Evolutionary conservation across 2,329 filamentous ascomycete genomes (phyloP), one percentile per base, ranked within the genome.

Genomic region (Aspergillus niger): DNA sequence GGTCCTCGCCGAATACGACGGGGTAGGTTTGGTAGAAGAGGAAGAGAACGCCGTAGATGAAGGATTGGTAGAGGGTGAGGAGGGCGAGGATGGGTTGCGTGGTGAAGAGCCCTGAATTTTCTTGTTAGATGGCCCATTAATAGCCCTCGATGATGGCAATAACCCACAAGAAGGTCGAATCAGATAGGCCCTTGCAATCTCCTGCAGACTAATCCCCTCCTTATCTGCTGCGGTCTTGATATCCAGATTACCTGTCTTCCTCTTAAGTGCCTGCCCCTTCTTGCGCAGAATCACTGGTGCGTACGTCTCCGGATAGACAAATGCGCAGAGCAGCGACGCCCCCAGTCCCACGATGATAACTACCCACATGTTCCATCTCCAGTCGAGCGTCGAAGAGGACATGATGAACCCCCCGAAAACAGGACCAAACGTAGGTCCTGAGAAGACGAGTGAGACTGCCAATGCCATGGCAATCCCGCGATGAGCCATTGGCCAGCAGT

Each of bases 401-500:
- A 41, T 24, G 20, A 53, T 53, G 50, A 53, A 41, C 6, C 44
- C 44, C 3, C 55, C 44, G n/a, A 51, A 51, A 0, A 57, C 44
- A n/a, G 55, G 55, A 8, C 44, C 44, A 24, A 57, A 50, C 11
- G 44, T 51, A 11, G 55, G 55, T 8, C 58, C 58, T 2, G 47
- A 56, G 38, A 60, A 60, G 5, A 56, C 36, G 15, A 56, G 66
- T 59, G 74, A 30, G 13, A 57, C 55, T 7, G 32, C 44, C 5
- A 51, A 22, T 5, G 30, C 55, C 55, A 57, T 50, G 13, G 55
- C 55, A 10, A 15, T 50, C 10, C 55, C 55, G 26, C 55, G 55
- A 28, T 51, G 44, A 3, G 10, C 36, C 20, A 22, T 41, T 7
- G 49, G 28, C 4, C 32, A 81, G 58, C 80, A 74, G 55, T 81